These are phyloP conservation scores for Cladosporium sp. DNA, from an alignment of 2,329 filamentous ascomycete species.

Conservation along the genomic window DNA sequence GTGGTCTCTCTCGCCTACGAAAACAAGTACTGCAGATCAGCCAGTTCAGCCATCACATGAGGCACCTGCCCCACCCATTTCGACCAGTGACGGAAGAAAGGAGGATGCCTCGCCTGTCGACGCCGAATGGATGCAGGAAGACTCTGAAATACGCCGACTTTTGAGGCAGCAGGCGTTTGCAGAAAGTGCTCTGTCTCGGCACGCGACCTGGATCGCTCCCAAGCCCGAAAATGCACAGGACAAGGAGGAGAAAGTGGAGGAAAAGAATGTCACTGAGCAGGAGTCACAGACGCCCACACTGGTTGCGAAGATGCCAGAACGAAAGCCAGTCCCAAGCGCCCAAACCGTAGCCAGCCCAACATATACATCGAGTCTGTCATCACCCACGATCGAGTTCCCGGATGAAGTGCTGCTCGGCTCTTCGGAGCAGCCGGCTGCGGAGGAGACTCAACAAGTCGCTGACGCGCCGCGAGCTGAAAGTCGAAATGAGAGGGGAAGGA, in stretches of 20 bases:
- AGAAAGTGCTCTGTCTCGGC: not conserved
- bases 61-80: not conserved
- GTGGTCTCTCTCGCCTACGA: not conserved
- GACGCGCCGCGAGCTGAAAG: not conserved
- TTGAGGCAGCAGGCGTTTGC: conserved; percentile 18
- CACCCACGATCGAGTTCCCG: not conserved
- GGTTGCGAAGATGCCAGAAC: conserved; percentile 17
- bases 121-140: conserved; percentile 40
- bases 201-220: not conserved
- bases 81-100: not conserved
- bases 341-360: not conserved
- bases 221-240: not conserved
- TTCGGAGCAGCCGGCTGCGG: not conserved
- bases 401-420: not conserved
- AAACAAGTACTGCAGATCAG: not conserved
- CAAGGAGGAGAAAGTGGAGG: not conserved
- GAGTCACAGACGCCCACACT: conserved; percentile 14
- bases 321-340: conserved; percentile 24
- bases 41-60: not conserved
- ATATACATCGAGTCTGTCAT: not conserved
- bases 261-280: conserved; percentile 12
- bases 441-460: not conserved
- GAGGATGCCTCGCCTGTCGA: conserved; percentile 22
- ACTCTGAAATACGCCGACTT: conserved; percentile 37
- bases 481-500: not conserved